Evolutionary conservation across 441 rosid species (phyloP).

Genomic region (Gossypium gossypioides): DNA sequence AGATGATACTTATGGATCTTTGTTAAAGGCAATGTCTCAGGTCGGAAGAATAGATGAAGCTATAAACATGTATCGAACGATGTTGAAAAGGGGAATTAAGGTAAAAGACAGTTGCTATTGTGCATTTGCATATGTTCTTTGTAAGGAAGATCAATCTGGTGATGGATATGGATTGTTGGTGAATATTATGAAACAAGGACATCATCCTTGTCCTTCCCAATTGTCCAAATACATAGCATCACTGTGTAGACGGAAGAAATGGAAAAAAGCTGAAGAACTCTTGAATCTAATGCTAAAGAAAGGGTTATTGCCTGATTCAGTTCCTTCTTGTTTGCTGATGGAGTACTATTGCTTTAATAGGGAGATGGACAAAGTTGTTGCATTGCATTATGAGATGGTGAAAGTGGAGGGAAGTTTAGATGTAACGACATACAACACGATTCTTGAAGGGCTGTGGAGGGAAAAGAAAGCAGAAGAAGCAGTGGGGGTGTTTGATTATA

Average conservation of each 20-base stretch:
- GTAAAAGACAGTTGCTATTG: conserved; percentile 35
- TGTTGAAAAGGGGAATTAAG: conserved; percentile 22
- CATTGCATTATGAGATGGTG: conserved; percentile 36
- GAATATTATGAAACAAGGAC: conserved; percentile 40
- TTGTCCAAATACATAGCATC: conserved; percentile 38
- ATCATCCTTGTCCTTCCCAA: conserved; percentile 24
- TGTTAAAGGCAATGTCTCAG: conserved; percentile 39
- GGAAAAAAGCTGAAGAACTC: conserved; percentile 51
- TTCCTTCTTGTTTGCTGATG: conserved; percentile 36
- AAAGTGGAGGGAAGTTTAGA: conserved; percentile 39
- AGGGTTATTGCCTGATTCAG: conserved; percentile 35
- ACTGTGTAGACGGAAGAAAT: conserved; percentile 35
- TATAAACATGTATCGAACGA: conserved; percentile 24
- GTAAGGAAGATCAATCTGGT: conserved; percentile 26
- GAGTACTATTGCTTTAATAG: conserved; percentile 40
- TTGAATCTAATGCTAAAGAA: conserved; percentile 38
- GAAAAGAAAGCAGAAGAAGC: conserved; percentile 35
- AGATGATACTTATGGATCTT: conserved; percentile 38
- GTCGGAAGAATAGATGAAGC: conserved; percentile 46
- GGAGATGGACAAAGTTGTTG: conserved; percentile 47
- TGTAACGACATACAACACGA: conserved; percentile 34
- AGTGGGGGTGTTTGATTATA: conserved; percentile 35
- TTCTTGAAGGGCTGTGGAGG: conserved; percentile 39
- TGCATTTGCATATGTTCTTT: conserved; percentile 41
- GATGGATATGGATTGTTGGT: conserved; percentile 31